Evolutionary conservation across 2,329 filamentous ascomycete species (phyloP), one percentile per base, ranked within the genome.

Genomic region (Emergomyces orientalis): DNA sequence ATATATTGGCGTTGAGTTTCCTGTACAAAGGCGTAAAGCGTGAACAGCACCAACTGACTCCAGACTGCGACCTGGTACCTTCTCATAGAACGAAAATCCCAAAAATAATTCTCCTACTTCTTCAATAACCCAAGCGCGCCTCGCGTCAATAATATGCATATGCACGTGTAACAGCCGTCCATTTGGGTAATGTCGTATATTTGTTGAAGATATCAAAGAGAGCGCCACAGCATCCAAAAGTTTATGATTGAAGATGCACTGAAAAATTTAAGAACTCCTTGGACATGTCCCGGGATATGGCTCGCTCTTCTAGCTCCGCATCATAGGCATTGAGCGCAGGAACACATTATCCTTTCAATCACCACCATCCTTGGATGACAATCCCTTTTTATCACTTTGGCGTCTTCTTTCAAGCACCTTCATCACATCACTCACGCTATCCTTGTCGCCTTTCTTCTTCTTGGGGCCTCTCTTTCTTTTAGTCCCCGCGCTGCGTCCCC

Each of bases 351-450:
- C 6, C 14, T 30, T 14, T 51, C 47, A 51, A 19, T 5, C 11
- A 17, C 58, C 27, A 49, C 41, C 41, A 34, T 25, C 9, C 41
- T 30, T 54, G 27, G 52, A 14, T 5, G n/a, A 61, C 52, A 51
- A 55, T 25, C 41, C 41, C 37, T 62, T 61, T 19, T 32, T 57
- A 1, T 17, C 67, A 63, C 73, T 71, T 63, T 77, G 76, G 72
- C 82, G 83, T 66, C 83, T 78, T 67, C 81, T 80, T 72, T 94
- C 88, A 69, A 96, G 83, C 34, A 91, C 89, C 63, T 84, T 84
- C 80, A 96, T 78, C 61, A 96, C 90, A 79, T 96, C 90, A 5
- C 83, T 84, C 17, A 86, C 89, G 75, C 82, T 93, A 71, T 97
- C 73, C 65, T 78, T 79, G 70, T 82, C 77, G 57, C 80, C 76